Base-by-base conservation (phyloP, 1,284 basidiomycete species). In the Ustilago sp. region DNA sequence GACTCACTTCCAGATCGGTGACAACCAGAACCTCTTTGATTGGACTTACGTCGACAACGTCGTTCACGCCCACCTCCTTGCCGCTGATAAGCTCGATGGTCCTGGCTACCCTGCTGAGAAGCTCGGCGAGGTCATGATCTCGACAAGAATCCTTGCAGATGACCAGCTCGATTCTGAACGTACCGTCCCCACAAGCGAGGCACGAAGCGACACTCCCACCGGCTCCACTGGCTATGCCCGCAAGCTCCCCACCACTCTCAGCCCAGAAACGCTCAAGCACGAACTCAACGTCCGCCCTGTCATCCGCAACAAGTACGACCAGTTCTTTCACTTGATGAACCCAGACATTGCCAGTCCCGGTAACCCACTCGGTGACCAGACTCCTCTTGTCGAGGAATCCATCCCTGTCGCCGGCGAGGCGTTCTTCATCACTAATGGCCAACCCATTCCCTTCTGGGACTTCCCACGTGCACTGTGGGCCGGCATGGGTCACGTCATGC, bases 11-110 rank as follows among this genome's bases (percentile, higher is more conserved):
- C 96, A 98, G 87, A 92, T 99, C 71, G 97, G 97, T 53, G 89
- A 92, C 87, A 98, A 98, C 88, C 90, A 89, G 71, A 99, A 99
- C 86, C 88, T 98, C 11, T 96, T 95, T 82, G 97, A 99, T 87
- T 98, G 94, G 91, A 98, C 96, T 1, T 98, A 98, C 83, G 94
- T 99, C 74, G 94, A 91, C 74, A 99, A 99, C 86, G 92, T 97
- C 71, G 95, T 95, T 0, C 91, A 93, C 83, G 96, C 96, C 2
- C 97, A 99, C 85, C 88, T 99, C 8, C 91, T 99, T 54, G 97
- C 97, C 2, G 93, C 93, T 9, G 95, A 98, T 88, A 91, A 90
- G 82, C 90, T 96, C 45, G 63, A 74, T 45, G 59, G 41, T 15
- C 48, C 74, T 3, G 63, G 55, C 87, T 57, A 81, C 88, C 63